These are phyloP conservation scores for Trichocladium antarcticum DNA, from an alignment of 495 filamentous ascomycete species.

Conservation along the genomic window DNA sequence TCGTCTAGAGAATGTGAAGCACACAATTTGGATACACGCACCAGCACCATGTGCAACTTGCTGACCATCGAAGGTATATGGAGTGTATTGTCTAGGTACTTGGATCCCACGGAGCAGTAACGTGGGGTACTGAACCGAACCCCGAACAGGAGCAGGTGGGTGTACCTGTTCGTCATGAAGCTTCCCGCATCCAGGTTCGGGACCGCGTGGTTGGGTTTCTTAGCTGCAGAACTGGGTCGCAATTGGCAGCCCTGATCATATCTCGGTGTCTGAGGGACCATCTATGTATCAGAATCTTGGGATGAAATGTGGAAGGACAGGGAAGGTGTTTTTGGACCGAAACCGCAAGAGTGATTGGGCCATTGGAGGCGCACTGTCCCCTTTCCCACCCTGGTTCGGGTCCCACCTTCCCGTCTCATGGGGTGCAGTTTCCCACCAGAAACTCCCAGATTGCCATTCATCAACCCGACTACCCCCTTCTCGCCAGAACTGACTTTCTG, in stretches of 20 bases:
- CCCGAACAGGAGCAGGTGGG: conserved; percentile 5
- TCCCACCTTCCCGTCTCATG: conserved; percentile 12
- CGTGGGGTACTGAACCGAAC: conserved; percentile 9
- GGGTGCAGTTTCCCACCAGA: conserved; percentile 12
- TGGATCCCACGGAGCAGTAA: conserved; percentile 4
- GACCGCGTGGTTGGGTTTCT: too few relatives aligned
- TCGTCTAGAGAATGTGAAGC: too few relatives aligned
- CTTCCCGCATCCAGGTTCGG: too few relatives aligned
- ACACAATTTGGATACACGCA: too few relatives aligned
- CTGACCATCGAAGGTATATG: too few relatives aligned
- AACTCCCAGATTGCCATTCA: conserved; percentile 21
- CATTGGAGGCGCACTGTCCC: neutral
- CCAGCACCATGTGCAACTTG: too few relatives aligned
- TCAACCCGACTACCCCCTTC: conserved; percentile 10
- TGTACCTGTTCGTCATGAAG: neutral
- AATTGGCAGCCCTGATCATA: neutral
- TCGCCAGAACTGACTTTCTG: conserved; percentile 1
- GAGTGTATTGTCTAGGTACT: neutral
- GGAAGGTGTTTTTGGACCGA: too few relatives aligned
- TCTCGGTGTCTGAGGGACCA: too few relatives aligned
- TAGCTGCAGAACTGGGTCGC: neutral
- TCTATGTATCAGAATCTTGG: too few relatives aligned
- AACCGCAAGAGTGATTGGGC: too few relatives aligned
- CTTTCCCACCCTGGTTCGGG: conserved; percentile 2
- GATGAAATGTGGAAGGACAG: neutral